Evolutionary conservation across 805 yeast species (phyloP).

Genomic region (Ogataea methylovora): DNA sequence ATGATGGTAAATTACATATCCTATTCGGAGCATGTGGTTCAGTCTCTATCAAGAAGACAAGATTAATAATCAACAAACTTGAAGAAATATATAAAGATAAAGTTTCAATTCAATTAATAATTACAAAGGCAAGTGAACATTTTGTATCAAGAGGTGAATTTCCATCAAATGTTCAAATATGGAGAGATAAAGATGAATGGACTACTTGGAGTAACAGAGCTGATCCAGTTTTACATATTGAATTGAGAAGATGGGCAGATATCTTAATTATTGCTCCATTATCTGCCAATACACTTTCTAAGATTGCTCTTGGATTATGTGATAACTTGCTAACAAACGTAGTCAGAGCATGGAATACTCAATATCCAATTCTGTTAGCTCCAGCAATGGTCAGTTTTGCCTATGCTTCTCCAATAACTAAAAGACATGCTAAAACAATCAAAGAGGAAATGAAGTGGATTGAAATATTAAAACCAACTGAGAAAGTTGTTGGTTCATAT

Average conservation of each 20-base stretch:
- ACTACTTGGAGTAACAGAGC: conserved; percentile 41
- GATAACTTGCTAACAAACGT: conserved; percentile 89
- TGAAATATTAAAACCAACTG: conserved; percentile 89
- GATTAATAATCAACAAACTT: conserved; percentile 43
- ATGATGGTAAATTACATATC: conserved; percentile 50
- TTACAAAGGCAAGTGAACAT: conserved; percentile 46
- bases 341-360: conserved; percentile 92
- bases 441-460: conserved; percentile 93
- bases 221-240: conserved; percentile 70
- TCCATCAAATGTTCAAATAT: conserved; percentile 38
- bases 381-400: conserved; percentile 96
- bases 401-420: conserved; percentile 83
- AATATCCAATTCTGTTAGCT: conserved; percentile 81
- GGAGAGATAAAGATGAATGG: conserved; percentile 60
- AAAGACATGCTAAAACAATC: conserved; percentile 67
- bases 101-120: conserved; percentile 45
- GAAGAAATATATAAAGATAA: conserved; percentile 46
- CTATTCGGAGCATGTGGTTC: conserved; percentile 56
- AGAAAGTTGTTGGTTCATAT: conserved; percentile 80
- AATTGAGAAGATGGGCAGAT: conserved; percentile 95
- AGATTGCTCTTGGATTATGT: conserved; percentile 84
- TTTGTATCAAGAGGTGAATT: conserved; percentile 42
- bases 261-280: conserved; percentile 88
- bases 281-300: conserved; percentile 87
- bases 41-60: conserved; percentile 41